These are phyloP conservation scores for Lentinula raphanica DNA, from an alignment of 768 basidiomycete genomes.

Conservation along the genomic window DNA sequence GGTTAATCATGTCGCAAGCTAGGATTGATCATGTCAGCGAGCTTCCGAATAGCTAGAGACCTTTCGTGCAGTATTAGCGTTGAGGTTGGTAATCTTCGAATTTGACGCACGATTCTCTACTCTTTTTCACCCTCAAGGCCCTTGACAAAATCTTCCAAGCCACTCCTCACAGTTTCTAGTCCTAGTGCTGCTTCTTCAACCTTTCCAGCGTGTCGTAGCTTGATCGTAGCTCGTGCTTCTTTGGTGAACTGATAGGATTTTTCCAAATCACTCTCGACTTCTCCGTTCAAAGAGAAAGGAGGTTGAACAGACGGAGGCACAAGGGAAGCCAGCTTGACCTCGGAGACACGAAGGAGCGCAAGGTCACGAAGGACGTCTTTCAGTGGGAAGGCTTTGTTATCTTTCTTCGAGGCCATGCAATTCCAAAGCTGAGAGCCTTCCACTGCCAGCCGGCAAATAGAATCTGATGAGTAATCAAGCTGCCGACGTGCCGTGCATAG, in stretches of 20 bases:
- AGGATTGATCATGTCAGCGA: too few relatives aligned
- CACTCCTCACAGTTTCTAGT: constrained; percentile 51
- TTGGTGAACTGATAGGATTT: constrained; percentile 56
- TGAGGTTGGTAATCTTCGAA: too few relatives aligned
- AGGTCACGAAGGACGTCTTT: constrained; percentile 65
- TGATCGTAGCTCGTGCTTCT: constrained; percentile 54
- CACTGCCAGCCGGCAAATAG: too few relatives aligned
- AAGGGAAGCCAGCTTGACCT: constrained; percentile 30
- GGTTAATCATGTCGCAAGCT: too few relatives aligned
- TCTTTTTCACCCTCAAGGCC: constrained; percentile 20
- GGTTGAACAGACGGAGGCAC: constrained; percentile 14
- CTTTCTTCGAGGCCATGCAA: constrained; percentile 15
- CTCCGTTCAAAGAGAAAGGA: constrained; percentile 4
- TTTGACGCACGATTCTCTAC: not conserved
- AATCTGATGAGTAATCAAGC: too few relatives aligned
- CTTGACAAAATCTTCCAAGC: constrained; percentile 49
- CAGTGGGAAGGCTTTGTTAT: constrained; percentile 48
- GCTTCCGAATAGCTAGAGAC: too few relatives aligned
- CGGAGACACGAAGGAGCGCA: constrained; percentile 61
- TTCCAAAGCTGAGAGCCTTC: not conserved
- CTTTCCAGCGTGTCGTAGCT: constrained; percentile 45
- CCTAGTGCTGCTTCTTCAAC: constrained; percentile 46
- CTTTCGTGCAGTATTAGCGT: too few relatives aligned
- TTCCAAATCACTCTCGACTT: constrained; percentile 22
- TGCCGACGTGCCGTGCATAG: too few relatives aligned